phyloP scores from a whole-genome alignment of 495 filamentous ascomycete species.

The Xylaria curta region DNA sequence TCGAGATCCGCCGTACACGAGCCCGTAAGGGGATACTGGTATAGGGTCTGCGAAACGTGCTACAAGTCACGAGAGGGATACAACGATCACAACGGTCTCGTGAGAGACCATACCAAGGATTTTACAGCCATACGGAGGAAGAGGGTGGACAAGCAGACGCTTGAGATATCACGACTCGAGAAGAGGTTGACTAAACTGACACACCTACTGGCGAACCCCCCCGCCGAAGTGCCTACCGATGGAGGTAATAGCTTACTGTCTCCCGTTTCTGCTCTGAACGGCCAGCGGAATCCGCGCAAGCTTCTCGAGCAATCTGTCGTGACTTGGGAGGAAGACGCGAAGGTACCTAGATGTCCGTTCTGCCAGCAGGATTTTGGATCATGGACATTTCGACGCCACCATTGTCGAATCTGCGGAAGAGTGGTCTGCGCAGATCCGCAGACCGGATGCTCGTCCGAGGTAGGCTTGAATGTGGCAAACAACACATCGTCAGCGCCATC shows the following conservation, averaged over 20 bases:
- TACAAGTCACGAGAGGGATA: slow-evolving; percentile 96
- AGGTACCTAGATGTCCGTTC: slow-evolving; percentile 82
- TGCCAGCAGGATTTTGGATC: slow-evolving; percentile 92
- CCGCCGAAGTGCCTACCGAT: slow-evolving; percentile 58
- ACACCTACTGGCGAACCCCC: slow-evolving; percentile 75
- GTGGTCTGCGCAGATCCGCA: slow-evolving; percentile 88
- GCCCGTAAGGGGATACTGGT: slow-evolving; percentile 91
- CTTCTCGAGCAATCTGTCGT: slow-evolving; percentile 88
- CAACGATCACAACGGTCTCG: slow-evolving; percentile 80
- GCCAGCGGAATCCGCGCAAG: slow-evolving; percentile 70
- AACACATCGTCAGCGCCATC: slow-evolving; percentile 32
- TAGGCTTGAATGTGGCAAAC: slow-evolving; percentile 75
- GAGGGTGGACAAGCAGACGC: slow-evolving; percentile 78
- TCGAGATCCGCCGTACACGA: slow-evolving; percentile 90
- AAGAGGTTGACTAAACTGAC: slow-evolving; percentile 92
- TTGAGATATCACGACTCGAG: slow-evolving; percentile 89
- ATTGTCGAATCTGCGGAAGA: slow-evolving; percentile 90
- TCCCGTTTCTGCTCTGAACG: slow-evolving; percentile 39
- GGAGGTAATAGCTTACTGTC: slow-evolving; percentile 38
- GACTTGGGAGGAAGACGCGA: slow-evolving; percentile 91
- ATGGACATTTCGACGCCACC: slow-evolving; percentile 89
- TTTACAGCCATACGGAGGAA: slow-evolving; percentile 74
- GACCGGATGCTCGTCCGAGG: slow-evolving; percentile 84
- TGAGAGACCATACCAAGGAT: slow-evolving; percentile 69
- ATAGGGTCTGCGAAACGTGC: slow-evolving; percentile 94